Base-by-base conservation (phyloP, 805 yeast species). In the Middelhovenomyces tepae region DNA sequence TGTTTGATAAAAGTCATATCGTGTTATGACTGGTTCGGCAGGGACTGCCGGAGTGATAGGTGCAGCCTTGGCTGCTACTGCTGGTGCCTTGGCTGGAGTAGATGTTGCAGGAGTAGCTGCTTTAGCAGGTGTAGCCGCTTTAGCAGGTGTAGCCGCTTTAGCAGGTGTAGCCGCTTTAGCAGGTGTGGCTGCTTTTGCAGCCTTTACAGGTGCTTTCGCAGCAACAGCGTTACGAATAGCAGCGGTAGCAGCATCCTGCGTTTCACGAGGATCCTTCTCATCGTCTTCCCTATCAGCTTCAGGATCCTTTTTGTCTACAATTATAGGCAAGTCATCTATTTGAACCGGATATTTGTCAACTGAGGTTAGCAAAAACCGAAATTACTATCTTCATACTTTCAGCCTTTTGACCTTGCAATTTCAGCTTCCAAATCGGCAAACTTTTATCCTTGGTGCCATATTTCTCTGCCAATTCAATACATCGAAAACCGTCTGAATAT, bases 1-100 rank as follows among this genome's bases (percentile, higher is more conserved):
- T 10, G 76, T 66, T 54, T 91, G 95, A 57, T 76, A 89, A 75
- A 80, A 81, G 43, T 81, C 87, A n/a, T 60, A 57, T 46, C 67
- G 19, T 17, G 7, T 5, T 34, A 15, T n/a, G 15, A n/a, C 11
- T n/a, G 5, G n/a, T 20, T 25, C 19, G 11, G 15, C 27, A 15
- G 11, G 11, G 5, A 14, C 16, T 13, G 10, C 6, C 6, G 10
- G 11, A 11, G 7, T 23, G 11, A 13, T 4, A 11, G 19, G 10
- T 8, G 19, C 5, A 10, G 32, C 37, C 18, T 24, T 15, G 4
- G 7, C 32, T 4, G 13, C 19, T 8, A 11, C 21, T 9, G 34
- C 16, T 4, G 17, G 10, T 7, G 29, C 8, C 5, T 5, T 15
- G 19, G 6, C n/a, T 26, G 7, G 8, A n/a, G 15, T 26, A n/a